phyloP scores from a whole-genome alignment of 306 rosid species.

The Cicer cuneatum region DNA sequence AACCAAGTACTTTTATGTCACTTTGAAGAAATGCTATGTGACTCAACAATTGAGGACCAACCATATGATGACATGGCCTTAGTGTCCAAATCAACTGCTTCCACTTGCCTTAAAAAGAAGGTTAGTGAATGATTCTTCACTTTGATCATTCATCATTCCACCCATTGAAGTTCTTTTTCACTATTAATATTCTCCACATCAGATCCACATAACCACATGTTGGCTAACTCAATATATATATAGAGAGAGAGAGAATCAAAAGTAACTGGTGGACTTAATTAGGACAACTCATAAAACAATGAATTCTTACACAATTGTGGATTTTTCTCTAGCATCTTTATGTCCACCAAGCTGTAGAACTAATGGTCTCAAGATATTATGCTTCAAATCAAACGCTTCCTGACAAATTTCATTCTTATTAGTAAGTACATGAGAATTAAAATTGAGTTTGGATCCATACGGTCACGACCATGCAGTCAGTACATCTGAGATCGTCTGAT shows the following conservation, averaged over 20 bases:
- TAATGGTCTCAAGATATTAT: constrained; percentile 36
- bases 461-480: no score
- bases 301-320: constrained; percentile 30
- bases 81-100: constrained; percentile 50
- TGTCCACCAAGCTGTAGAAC: constrained; percentile 40
- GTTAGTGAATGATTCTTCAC: constrained; percentile 35
- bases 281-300: constrained; percentile 40
- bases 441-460: no score
- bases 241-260: constrained; percentile 8
- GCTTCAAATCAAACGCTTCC: constrained; percentile 44
- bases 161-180: constrained; percentile 34
- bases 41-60: constrained; percentile 44
- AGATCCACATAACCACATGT: constrained; percentile 38
- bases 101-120: constrained; percentile 51
- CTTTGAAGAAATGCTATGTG: constrained; percentile 49
- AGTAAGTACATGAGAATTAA: constrained; percentile 29
- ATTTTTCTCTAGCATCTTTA: constrained; percentile 39
- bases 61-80: constrained; percentile 53
- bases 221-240: constrained; percentile 24
- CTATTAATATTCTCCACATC: constrained; percentile 26
- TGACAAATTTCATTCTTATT: constrained; percentile 28
- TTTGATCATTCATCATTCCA: constrained; percentile 36
- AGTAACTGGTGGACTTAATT: constrained; percentile 41
- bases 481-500: no score
- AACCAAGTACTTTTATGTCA: constrained; percentile 42